These are phyloP conservation scores for Tylopilus cervinicoccineus DNA, from an alignment of 768 basidiomycete genomes.

Conservation along the genomic window DNA sequence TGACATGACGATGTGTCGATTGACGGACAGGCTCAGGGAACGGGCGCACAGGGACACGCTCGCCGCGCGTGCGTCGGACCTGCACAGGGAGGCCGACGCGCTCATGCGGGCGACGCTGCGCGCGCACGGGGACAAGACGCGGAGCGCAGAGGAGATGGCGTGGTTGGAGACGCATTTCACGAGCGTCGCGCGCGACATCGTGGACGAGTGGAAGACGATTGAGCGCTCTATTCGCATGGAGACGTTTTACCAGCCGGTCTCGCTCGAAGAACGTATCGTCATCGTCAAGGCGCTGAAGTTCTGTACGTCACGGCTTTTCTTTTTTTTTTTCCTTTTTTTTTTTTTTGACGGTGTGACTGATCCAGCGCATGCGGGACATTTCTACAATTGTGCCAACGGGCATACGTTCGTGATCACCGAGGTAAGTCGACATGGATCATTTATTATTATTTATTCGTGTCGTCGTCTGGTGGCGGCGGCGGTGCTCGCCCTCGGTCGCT, in stretches of 20 bases:
- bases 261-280: slow-evolving; percentile 47
- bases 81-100: slow-evolving; percentile 1
- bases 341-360: too few species aligned
- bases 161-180: slow-evolving; percentile 47
- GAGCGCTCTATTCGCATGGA: slow-evolving; percentile 36
- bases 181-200: slow-evolving; percentile 33
- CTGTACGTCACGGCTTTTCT: slow-evolving; percentile 27
- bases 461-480: too few species aligned
- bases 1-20: slow-evolving; percentile 34
- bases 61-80: slow-evolving; percentile 17
- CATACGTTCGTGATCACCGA: slow-evolving; percentile 59
- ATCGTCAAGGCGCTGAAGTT: slow-evolving; percentile 51
- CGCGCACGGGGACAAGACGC: slow-evolving; percentile 24
- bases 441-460: too few species aligned
- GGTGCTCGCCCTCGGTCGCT: too few species aligned
- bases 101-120: slow-evolving; percentile 2
- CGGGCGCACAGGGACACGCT: slow-evolving; percentile 18
- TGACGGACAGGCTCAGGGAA: slow-evolving; percentile 16
- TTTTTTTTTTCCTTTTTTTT: neutral
- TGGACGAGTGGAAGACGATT: slow-evolving; percentile 46
- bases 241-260: slow-evolving; percentile 50
- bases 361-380: slow-evolving; percentile 41
- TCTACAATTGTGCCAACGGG: slow-evolving; percentile 53
- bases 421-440: slow-evolving; percentile 30
- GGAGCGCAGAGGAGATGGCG: slow-evolving; percentile 12